Conservation (phyloP, 2,329 filamentous ascomycete genomes). For the Aspergillus pseudoterreus region DNA sequence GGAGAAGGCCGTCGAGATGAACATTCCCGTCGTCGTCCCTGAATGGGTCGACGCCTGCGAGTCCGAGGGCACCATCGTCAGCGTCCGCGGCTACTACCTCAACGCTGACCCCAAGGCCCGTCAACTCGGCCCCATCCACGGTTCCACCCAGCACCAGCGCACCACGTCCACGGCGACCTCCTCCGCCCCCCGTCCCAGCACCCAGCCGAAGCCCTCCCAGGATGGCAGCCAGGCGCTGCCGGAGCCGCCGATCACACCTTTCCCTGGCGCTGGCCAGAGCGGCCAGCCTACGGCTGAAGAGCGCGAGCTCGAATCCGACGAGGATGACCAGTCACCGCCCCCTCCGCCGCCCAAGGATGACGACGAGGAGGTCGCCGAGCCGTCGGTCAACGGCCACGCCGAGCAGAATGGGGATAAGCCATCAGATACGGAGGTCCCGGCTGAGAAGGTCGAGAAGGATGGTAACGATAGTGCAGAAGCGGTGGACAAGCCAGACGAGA, state of each 20-base stretch:
- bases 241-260: conserved; percentile 32
- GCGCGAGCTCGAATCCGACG: conserved; percentile 25
- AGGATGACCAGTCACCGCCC: conserved; percentile 22
- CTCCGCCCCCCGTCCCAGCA: conserved; percentile 21
- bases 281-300: conserved; percentile 25
- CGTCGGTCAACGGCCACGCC: conserved; percentile 16
- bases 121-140: conserved; percentile 42
- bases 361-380: conserved; percentile 16
- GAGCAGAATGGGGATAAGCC: conserved; percentile 5
- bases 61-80: conserved; percentile 83
- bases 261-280: conserved; percentile 29
- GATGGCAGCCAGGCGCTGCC: conserved; percentile 20
- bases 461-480: conserved; percentile 5
- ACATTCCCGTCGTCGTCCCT: conserved; percentile 92
- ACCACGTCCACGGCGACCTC: conserved; percentile 29
- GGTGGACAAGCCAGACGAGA: conserved; percentile 14
- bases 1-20: conserved; percentile 97
- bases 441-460: conserved; percentile 6
- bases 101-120: conserved; percentile 71
- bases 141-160: conserved; percentile 30
- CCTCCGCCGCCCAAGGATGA: conserved; percentile 23
- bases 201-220: conserved; percentile 16
- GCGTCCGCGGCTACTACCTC: conserved; percentile 92
- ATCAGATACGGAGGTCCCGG: not conserved
- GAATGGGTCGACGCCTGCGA: conserved; percentile 99